Evolutionary conservation across 495 filamentous ascomycete species (phyloP).

Genomic region (Penicillium odoratum): DNA sequence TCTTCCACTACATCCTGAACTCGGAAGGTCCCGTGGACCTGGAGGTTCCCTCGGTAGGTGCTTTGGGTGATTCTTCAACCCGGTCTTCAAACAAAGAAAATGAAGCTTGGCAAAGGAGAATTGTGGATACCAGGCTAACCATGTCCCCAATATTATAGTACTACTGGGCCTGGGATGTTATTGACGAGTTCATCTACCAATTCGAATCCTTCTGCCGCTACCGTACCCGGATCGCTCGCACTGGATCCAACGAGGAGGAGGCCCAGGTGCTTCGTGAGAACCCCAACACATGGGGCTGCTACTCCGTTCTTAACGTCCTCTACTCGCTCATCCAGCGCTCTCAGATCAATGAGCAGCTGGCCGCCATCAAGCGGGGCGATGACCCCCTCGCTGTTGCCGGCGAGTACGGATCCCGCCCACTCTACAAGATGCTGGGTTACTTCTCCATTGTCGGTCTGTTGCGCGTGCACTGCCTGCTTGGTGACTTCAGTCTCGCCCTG

Average conservation of each 20-base stretch:
- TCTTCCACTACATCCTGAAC: slow-evolving; percentile 99
- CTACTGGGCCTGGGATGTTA: slow-evolving; percentile 99
- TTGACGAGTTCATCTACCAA: slow-evolving; percentile 99
- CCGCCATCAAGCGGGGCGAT: slow-evolving; percentile 89
- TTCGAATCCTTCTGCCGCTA: slow-evolving; percentile 99
- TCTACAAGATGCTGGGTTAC: slow-evolving; percentile 98
- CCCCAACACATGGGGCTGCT: slow-evolving; percentile 99
- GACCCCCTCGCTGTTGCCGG: slow-evolving; percentile 82
- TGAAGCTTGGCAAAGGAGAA: slow-evolving; percentile 13
- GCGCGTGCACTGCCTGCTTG: slow-evolving; percentile 92
- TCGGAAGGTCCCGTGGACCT: slow-evolving; percentile 96
- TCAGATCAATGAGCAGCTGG: slow-evolving; percentile 95
- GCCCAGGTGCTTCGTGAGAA: slow-evolving; percentile 88
- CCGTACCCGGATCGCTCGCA: slow-evolving; percentile 84
- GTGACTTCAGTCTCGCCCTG: slow-evolving; percentile 95
- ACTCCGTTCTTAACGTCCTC: slow-evolving; percentile 97
- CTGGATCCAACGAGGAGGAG: slow-evolving; percentile 84
- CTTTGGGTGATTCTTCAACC: neutral
- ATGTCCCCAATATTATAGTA: slow-evolving; percentile 57
- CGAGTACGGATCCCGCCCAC: slow-evolving; percentile 86
- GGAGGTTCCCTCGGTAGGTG: slow-evolving; percentile 88
- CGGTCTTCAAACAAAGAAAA: slow-evolving; percentile 15
- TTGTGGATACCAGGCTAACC: slow-evolving; percentile 9
- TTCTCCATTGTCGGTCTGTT: slow-evolving; percentile 98
- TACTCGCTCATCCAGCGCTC: slow-evolving; percentile 98